Base-by-base conservation (phyloP, 768 basidiomycete genomes). In the Daedalea quercina region DNA sequence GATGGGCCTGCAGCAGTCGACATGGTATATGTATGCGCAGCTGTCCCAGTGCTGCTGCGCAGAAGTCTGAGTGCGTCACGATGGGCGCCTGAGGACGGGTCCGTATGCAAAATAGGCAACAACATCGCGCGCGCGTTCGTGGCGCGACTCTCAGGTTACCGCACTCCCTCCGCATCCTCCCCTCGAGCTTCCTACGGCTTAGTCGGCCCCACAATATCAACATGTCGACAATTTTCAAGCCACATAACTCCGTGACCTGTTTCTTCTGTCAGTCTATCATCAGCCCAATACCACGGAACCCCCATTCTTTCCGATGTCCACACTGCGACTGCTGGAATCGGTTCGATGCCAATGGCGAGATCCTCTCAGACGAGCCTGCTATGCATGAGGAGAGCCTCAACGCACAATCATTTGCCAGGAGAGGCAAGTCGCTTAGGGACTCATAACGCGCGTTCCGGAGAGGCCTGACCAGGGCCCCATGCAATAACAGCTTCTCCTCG, bases 311-410 rank as follows among this genome's bases (percentile, higher is more conserved):
- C 65, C 76, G 77, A 50, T 91, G 89, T 57, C 69, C 80, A 12
- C 68, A 77, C 9, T 91, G 89, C 61, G 69, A 70, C 40, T 89
- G 86, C 64, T 82, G 81, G 81, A 94, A 92, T 66, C 78, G 82
- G 44, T 89, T 79, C 63, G 81, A 87, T 59, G 67, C 78, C 47
- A 65, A 72, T 12, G 92, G 91, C 34, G 81, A 91, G 57, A 90
- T 94, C 57, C 60, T 85, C 34, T 90, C 90, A 1, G 86, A 92
- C 61, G 86, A 93, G 51, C 88, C 91, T 17, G 90, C 91, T 1
- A 93, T 93, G 90, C 82, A 90, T 63, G 82, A 90, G 57, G 82
- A 91, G 63, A 67, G 75, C 1, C 60, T 94, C 57, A 95, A 93
- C 63, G 64, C 71, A 1, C 66, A 61, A 19, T 85, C 86, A 2